A percentile compares a stretch with the other conserved stretches of the same genome.
Conservation (phyloP, 805 yeast species). For the Zygoascus tannicola region DNA sequence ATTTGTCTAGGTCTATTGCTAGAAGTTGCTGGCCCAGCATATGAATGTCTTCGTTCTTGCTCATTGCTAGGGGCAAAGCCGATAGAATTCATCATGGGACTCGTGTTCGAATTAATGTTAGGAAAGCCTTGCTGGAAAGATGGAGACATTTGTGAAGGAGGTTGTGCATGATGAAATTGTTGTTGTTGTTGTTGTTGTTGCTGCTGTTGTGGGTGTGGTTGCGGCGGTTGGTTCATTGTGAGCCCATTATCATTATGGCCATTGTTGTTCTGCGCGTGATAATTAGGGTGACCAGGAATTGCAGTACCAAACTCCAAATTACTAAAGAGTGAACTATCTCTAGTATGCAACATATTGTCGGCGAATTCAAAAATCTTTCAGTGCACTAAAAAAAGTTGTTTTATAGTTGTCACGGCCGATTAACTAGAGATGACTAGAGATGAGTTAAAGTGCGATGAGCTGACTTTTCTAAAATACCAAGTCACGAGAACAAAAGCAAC, state of each 20-base stretch:
- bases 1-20: not conserved
- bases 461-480: no score
- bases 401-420: no score
- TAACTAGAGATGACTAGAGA: no score
- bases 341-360: not conserved
- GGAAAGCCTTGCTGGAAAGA: not conserved
- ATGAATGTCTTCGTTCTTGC: not conserved
- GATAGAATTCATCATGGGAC: not conserved
- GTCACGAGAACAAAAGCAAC: no score
- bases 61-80: not conserved
- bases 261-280: constrained; percentile 6
- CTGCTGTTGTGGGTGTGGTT: constrained; percentile 5
- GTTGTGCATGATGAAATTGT: not conserved
- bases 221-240: no score
- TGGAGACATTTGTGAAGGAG: not conserved
- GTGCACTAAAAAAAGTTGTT: no score
- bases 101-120: not conserved
- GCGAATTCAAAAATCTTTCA: no score
- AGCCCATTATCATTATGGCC: constrained; percentile 8
- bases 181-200: constrained; percentile 6
- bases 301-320: not conserved
- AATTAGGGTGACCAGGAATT: not conserved
- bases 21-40: not conserved
- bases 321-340: not conserved
- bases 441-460: no score